Evolutionary conservation across 805 yeast species (phyloP).

Genomic region (Clavispora asparagi): DNA sequence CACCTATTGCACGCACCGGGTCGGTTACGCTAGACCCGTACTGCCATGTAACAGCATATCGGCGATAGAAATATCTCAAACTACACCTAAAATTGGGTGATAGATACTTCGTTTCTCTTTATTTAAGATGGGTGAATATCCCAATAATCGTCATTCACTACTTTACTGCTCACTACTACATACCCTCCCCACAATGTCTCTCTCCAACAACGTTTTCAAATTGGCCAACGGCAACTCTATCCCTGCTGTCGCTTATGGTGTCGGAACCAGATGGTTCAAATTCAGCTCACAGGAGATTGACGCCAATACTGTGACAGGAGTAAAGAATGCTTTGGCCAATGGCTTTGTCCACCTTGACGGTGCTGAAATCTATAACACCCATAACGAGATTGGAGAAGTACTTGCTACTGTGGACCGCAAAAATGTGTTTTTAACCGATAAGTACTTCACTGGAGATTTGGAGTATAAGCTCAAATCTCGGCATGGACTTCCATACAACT

Average conservation of each 20-base stretch:
- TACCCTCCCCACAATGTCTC: slow-evolving; percentile 8
- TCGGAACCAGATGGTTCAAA: slow-evolving; percentile 43
- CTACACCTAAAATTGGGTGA: no score
- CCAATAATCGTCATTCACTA: no score
- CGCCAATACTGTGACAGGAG: slow-evolving; percentile 36
- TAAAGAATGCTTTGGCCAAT: slow-evolving; percentile 41
- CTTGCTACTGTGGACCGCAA: slow-evolving; percentile 38
- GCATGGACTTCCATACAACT: slow-evolving; percentile 32
- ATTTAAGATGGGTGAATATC: no score
- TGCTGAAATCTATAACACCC: slow-evolving; percentile 60
- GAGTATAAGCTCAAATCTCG: slow-evolving; percentile 5
- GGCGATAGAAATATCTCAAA: no score
- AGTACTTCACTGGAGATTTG: slow-evolving; percentile 32
- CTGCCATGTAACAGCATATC: no score
- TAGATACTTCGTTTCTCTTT: no score
- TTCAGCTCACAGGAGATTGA: slow-evolving; percentile 19
- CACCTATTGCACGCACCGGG: not conserved
- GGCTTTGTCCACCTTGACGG: slow-evolving; percentile 62
- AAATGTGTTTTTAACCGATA: slow-evolving; percentile 55
- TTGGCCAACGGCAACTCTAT: slow-evolving; percentile 31
- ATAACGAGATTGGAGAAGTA: slow-evolving; percentile 51
- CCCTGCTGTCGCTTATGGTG: slow-evolving; percentile 48
- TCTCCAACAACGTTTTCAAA: slow-evolving; percentile 18
- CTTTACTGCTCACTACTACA: not conserved
- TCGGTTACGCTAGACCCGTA: not conserved